A percentile compares a stretch with the other conserved stretches of the same genome.
Evolutionary conservation across 2,329 filamentous ascomycete genomes (phyloP).

Genomic region (Claviceps africana): DNA sequence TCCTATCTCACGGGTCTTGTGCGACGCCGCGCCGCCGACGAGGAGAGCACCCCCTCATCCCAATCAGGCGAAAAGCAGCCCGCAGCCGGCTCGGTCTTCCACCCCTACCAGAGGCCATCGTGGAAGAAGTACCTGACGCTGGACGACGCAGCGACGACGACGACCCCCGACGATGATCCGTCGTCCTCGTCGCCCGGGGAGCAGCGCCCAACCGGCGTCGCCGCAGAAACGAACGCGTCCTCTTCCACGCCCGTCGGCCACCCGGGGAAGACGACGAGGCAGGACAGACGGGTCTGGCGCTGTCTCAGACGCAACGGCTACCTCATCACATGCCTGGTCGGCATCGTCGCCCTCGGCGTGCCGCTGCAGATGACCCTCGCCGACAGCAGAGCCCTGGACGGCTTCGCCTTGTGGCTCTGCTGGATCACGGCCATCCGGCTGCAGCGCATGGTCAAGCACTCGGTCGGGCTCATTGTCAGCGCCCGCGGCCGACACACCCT

Average conservation of each 20-base stretch:
- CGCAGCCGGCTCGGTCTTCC: background rate
- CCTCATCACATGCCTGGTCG: constrained; percentile 18
- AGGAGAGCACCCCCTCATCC: background rate
- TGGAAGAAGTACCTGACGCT: background rate
- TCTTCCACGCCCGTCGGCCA: background rate
- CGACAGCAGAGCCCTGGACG: constrained; percentile 29
- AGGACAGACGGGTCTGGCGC: constrained; percentile 2
- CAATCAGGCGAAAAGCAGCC: background rate
- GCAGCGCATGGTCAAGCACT: constrained; percentile 23
- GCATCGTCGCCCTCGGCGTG: constrained; percentile 24
- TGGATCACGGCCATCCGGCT: constrained; percentile 31
- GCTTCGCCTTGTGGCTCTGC: constrained; percentile 31
- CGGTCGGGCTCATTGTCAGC: background rate
- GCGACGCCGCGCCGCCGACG: background rate
- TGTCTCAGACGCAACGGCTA: constrained; percentile 9
- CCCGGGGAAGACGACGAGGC: background rate
- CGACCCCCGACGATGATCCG: background rate
- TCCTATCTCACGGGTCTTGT: background rate
- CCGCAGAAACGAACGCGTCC: background rate
- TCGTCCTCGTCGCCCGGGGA: background rate
- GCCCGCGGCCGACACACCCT: constrained; percentile 17
- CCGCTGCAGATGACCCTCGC: constrained; percentile 22
- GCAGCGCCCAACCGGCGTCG: background rate
- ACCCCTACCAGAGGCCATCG: background rate
- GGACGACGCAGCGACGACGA: background rate